phyloP scores from a whole-genome alignment of 2,329 filamentous ascomycete genomes.

The Monilinia laxa region DNA sequence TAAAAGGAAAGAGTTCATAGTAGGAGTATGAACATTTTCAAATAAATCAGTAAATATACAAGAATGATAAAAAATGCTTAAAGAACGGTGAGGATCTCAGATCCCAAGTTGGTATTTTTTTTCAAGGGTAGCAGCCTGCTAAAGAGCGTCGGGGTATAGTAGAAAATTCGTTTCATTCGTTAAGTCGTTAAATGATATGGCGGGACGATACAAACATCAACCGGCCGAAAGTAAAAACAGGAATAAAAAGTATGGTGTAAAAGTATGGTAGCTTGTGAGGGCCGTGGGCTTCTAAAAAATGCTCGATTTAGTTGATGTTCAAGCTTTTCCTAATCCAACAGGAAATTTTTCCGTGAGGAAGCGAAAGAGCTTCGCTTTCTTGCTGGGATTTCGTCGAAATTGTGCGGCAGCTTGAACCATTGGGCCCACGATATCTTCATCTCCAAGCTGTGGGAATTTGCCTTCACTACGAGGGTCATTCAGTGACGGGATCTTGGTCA shows the following conservation, averaged over 20 bases:
- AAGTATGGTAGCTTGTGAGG: conserved; percentile 14
- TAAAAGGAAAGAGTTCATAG: conserved; percentile 1
- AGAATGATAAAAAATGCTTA: conserved; percentile 20
- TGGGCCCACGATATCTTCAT: conserved; percentile 90
- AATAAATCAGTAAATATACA: conserved; percentile 19
- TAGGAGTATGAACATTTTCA: conserved; percentile 14
- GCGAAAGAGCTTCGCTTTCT: conserved; percentile 39
- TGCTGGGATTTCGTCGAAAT: conserved; percentile 37
- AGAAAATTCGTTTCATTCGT: conserved; percentile 24
- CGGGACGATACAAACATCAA: conserved; percentile 19
- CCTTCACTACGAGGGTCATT: conserved; percentile 65
- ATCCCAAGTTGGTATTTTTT: conserved; percentile 6
- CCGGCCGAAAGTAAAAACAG: conserved; percentile 23
- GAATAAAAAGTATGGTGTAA: conserved; percentile 17
- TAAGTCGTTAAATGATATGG: conserved; percentile 23
- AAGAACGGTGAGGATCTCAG: conserved; percentile 13
- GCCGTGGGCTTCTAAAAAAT: conserved; percentile 22
- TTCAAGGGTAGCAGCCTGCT: conserved; percentile 33
- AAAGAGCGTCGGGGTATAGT: conserved; percentile 36
- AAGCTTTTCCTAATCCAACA: conserved; percentile 35
- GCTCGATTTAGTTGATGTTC: conserved; percentile 7
- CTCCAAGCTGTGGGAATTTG: conserved; percentile 85
- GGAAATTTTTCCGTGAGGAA: conserved; percentile 41
- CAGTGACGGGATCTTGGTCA: conserved; percentile 67
- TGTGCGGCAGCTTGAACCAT: conserved; percentile 55